Conservation (phyloP, 1,284 basidiomycete genomes). For the Cutaneotrichosporon dermatis region DNA sequence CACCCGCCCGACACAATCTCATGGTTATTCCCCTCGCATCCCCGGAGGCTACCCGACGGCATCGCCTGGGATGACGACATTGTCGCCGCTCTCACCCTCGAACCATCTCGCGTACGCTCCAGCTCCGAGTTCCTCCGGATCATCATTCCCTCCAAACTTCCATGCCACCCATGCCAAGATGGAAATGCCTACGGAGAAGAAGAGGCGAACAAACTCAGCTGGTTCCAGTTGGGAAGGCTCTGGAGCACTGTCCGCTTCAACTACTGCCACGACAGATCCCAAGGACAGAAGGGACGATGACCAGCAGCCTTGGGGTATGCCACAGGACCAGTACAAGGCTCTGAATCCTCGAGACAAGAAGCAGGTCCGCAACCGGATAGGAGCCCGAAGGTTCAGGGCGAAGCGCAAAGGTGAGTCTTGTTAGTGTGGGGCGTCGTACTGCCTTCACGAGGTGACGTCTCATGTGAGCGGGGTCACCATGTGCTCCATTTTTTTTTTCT, state of each 20-base stretch:
- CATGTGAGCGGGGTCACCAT: too few relatives aligned
- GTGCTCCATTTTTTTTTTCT: background rate
- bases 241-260: background rate
- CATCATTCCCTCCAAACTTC: conserved; percentile 15
- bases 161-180: conserved; percentile 11
- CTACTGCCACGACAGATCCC: conserved; percentile 1
- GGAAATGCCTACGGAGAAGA: conserved; percentile 6
- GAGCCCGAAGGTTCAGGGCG: conserved; percentile 40
- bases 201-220: conserved; percentile 12
- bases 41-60: conserved; percentile 15
- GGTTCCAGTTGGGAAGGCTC: conserved; percentile 12
- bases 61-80: conserved; percentile 16
- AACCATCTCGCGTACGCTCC: conserved; percentile 11
- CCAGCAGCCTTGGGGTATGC: conserved; percentile 47
- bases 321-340: conserved; percentile 42
- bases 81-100: conserved; percentile 20
- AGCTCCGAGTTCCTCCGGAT: conserved; percentile 2
- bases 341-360: conserved; percentile 44
- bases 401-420: conserved; percentile 43
- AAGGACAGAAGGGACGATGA: conserved; percentile 18
- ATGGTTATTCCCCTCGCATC: conserved; percentile 20
- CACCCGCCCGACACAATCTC: conserved; percentile 4
- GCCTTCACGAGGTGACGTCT: too few relatives aligned
- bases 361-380: conserved; percentile 43
- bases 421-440: background rate